Percentiles rank a stretch among this genome's conserved stretches.
Conservation (phyloP, 805 yeast genomes). For the Saturnispora zaruensis region DNA sequence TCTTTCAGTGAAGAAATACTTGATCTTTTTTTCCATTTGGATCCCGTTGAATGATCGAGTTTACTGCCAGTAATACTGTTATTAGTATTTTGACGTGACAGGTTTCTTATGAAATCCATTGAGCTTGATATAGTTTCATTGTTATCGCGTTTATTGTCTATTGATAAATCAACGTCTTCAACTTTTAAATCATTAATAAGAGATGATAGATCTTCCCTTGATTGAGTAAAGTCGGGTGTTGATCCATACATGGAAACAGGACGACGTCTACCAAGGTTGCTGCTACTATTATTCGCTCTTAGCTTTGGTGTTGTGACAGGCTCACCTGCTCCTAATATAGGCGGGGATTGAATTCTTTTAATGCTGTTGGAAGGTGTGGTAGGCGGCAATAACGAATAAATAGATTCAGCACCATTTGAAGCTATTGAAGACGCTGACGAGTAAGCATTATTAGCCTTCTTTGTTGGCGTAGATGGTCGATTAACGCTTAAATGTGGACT, state of each 20-base stretch:
- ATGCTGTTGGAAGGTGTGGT: not conserved
- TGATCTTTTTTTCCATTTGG: constrained; percentile 22
- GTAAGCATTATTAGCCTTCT: not conserved
- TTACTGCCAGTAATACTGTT: not conserved
- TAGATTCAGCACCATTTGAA: constrained; percentile 2
- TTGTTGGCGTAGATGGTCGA: not conserved
- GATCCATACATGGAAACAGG: constrained; percentile 12
- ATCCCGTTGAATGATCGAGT: constrained; percentile 14
- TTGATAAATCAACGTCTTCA: constrained; percentile 29
- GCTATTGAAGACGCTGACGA: constrained; percentile 6
- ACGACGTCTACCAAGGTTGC: not conserved
- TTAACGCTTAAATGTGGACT: not conserved
- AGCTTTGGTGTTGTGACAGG: not conserved
- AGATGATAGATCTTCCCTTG: constrained; percentile 9
- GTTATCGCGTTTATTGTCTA: constrained; percentile 13
- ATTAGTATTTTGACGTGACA: constrained; percentile 29
- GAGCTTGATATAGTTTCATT: constrained; percentile 27
- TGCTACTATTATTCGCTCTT: not conserved
- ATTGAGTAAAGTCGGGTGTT: not conserved
- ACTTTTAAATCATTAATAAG: constrained; percentile 17
- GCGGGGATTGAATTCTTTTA: not conserved
- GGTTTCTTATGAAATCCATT: constrained; percentile 31
- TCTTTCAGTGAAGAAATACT: constrained; percentile 30
- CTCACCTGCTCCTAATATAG: not conserved
- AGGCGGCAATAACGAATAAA: not conserved